Evolutionary conservation across 805 yeast genomes (phyloP).

Genomic region (Suhomyces vadensis): DNA sequence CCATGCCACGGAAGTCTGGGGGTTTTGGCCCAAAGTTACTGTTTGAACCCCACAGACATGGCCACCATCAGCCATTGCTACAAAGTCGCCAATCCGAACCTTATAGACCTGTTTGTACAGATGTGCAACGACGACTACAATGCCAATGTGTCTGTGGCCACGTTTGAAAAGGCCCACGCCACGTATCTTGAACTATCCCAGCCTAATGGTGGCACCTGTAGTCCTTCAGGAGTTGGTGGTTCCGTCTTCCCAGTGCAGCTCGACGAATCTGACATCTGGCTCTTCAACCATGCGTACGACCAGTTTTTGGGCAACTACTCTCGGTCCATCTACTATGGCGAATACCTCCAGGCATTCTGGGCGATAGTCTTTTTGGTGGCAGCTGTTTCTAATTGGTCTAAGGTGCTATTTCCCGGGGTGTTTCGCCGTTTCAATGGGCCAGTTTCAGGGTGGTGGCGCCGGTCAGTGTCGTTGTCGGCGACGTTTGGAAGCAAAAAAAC

Average conservation of each 20-base stretch:
- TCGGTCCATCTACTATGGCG: slow-evolving; percentile 39
- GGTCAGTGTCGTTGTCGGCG: slow-evolving; percentile 43
- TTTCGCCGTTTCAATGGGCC: slow-evolving; percentile 29
- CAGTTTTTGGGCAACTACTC: slow-evolving; percentile 44
- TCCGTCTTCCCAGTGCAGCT: slow-evolving; percentile 25
- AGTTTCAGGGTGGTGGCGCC: slow-evolving; percentile 10
- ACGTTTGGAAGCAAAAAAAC: slow-evolving; percentile 29
- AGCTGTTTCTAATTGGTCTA: slow-evolving; percentile 35
- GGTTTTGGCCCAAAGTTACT: slow-evolving; percentile 4
- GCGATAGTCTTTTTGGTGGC: slow-evolving; percentile 24
- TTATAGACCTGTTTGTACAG: slow-evolving; percentile 24
- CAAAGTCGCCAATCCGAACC: slow-evolving; percentile 22
- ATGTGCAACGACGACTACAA: slow-evolving; percentile 26
- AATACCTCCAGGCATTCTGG: slow-evolving; percentile 35
- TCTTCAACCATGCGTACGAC: slow-evolving; percentile 30
- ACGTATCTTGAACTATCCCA: slow-evolving; percentile 9
- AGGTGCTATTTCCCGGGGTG: slow-evolving; percentile 34
- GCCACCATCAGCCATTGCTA: slow-evolving; percentile 42
- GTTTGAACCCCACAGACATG: slow-evolving; percentile 15
- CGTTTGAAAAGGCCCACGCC: slow-evolving; percentile 22
- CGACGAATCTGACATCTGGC: slow-evolving; percentile 18
- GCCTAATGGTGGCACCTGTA: not conserved
- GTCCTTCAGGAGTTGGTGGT: not conserved
- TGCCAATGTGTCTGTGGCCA: slow-evolving; percentile 20
- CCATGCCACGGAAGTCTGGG: slow-evolving; percentile 20